Conservation (phyloP, 257 asterid genomes). For the Primulina tabacum region DNA sequence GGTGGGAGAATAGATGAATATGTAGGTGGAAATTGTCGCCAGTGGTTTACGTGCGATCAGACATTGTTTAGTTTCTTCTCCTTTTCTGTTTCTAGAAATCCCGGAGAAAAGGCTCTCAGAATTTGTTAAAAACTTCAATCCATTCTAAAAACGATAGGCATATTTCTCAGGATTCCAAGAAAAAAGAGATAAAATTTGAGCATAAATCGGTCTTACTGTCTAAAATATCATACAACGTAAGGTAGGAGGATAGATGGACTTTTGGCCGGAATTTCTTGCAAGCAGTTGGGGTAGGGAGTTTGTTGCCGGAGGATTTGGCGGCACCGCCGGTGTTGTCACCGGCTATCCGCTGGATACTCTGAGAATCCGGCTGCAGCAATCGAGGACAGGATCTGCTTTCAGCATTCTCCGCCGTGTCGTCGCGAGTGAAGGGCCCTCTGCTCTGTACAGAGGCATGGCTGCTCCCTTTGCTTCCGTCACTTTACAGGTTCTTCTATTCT, state of each 20-base stretch:
- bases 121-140: too few relatives aligned
- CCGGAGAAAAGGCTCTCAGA: too few relatives aligned
- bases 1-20: too few relatives aligned
- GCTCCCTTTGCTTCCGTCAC: constrained; percentile 73
- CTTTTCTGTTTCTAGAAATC: too few relatives aligned
- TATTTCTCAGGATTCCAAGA: too few relatives aligned
- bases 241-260: constrained; percentile 47
- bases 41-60: too few relatives aligned
- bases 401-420: constrained; percentile 45
- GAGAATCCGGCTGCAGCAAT: constrained; percentile 65
- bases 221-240: too few relatives aligned
- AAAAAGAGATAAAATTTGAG: too few relatives aligned
- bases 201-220: too few relatives aligned
- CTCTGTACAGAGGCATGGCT: constrained; percentile 75
- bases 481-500: constrained; percentile 48
- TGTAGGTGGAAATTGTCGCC: too few relatives aligned
- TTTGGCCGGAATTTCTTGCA: constrained; percentile 75
- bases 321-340: constrained; percentile 59
- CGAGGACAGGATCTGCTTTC: constrained; percentile 45
- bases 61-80: too few relatives aligned
- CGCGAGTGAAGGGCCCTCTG: constrained; percentile 49
- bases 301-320: constrained; percentile 82
- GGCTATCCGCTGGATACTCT: constrained; percentile 84
- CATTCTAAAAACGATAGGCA: too few relatives aligned
- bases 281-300: constrained; percentile 75